phyloP scores from a whole-genome alignment of 164 flowering plant genomes.

The Stephania yunnanensis region DNA sequence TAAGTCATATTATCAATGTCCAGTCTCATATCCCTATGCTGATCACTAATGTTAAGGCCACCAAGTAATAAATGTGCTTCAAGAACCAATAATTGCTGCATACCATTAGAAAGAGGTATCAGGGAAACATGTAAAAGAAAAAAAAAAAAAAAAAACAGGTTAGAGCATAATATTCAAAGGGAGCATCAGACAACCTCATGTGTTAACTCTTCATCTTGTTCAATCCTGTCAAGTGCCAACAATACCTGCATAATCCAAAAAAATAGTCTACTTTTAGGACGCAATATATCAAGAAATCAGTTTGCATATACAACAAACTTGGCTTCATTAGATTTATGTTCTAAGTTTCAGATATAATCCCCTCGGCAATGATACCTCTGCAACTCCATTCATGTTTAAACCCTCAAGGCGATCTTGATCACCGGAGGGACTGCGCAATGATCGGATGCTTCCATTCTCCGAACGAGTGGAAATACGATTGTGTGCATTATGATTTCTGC shows the following conservation, averaged over 20 bases:
- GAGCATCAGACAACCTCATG: conserved; percentile 55
- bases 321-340: not conserved
- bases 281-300: not conserved
- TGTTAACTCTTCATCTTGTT: conserved; percentile 73
- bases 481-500: conserved; percentile 28
- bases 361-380: conserved; percentile 46
- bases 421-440: conserved; percentile 22
- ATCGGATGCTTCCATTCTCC: conserved; percentile 32
- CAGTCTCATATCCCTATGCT: conserved; percentile 90
- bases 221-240: conserved; percentile 79
- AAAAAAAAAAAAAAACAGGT: not conserved
- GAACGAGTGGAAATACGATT: conserved; percentile 24
- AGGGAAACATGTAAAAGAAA: not conserved
- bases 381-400: conserved; percentile 62
- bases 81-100: conserved; percentile 68
- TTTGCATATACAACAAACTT: not conserved
- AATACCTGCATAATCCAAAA: conserved; percentile 44
- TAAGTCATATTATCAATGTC: conserved; percentile 97
- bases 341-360: not conserved
- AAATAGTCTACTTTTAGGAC: conserved; percentile 1
- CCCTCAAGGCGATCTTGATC: conserved; percentile 39
- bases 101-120: conserved; percentile 2
- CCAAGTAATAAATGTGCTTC: conserved; percentile 65
- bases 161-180: not conserved
- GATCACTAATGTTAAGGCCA: conserved; percentile 64